These are phyloP conservation scores for Pseudogymnoascus sp. DNA, from an alignment of 2,329 filamentous ascomycete genomes.

Conservation along the genomic window DNA sequence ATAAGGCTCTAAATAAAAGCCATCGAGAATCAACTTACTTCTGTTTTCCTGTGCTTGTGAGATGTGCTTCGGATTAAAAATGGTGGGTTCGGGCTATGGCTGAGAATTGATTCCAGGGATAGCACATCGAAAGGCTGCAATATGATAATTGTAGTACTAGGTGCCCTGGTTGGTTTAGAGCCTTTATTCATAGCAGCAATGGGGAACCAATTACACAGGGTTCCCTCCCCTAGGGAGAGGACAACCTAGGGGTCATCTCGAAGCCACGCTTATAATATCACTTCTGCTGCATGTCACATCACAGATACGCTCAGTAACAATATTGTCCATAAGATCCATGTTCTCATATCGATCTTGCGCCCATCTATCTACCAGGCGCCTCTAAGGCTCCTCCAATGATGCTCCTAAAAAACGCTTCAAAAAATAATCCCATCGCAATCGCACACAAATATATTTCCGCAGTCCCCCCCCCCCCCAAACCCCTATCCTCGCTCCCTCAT, in stretches of 20 bases:
- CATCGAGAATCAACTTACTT: neutral
- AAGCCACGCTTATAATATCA: neutral
- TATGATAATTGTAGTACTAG: neutral
- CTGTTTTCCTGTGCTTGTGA: neutral
- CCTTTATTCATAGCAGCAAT: neutral
- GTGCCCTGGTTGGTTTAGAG: neutral
- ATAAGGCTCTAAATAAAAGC: neutral
- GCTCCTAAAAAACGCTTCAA: constrained; percentile 2
- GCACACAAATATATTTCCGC: neutral
- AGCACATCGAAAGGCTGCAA: neutral
- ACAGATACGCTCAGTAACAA: neutral
- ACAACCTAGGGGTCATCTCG: neutral
- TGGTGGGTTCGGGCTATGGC: neutral
- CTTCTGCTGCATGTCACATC: neutral
- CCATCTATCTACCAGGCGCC: constrained; percentile 8
- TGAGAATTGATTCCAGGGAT: neutral
- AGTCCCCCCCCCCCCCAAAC: too few species aligned
- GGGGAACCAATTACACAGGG: neutral
- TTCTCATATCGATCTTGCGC: constrained; percentile 9
- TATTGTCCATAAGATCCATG: constrained; percentile 2
- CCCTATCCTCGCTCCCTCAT: neutral
- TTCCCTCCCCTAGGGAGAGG: neutral
- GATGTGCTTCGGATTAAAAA: neutral
- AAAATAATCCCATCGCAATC: neutral
- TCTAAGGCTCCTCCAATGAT: neutral